Evolutionary conservation across 2,329 filamentous ascomycete species (phyloP).

Genomic region (Nemania abortiva): DNA sequence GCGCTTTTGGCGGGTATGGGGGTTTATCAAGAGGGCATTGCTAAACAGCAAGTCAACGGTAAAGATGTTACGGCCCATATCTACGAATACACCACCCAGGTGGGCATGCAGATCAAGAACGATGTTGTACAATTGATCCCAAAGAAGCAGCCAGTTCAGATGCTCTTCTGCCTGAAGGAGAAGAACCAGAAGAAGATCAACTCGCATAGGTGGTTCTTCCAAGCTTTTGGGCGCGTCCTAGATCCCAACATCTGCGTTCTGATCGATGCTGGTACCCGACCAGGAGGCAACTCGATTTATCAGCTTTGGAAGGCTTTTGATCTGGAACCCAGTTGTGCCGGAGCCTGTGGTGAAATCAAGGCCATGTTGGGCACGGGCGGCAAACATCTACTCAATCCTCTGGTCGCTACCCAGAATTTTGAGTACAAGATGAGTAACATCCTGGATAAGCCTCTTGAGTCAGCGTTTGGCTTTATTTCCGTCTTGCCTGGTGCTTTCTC

Average conservation of each 20-base stretch:
- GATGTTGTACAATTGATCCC: conserved; percentile 86
- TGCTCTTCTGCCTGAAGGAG: conserved; percentile 98
- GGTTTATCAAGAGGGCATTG: conserved; percentile 98
- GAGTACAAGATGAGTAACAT: conserved; percentile 99
- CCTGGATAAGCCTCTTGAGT: conserved; percentile 95
- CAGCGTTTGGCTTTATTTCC: conserved; percentile 97
- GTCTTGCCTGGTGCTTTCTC: conserved; percentile 94
- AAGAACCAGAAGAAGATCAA: conserved; percentile 99
- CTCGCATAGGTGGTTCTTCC: conserved; percentile 99
- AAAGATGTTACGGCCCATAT: conserved; percentile 98
- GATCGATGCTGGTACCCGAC: conserved; percentile 94
- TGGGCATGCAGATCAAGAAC: conserved; percentile 89
- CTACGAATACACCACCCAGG: conserved; percentile 93
- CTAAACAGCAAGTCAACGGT: conserved; percentile 96
- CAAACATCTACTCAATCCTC: conserved; percentile 86
- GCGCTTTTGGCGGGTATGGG: conserved; percentile 92
- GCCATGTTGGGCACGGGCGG: conserved; percentile 92
- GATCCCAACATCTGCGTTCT: conserved; percentile 97
- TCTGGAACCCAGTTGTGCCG: conserved; percentile 95
- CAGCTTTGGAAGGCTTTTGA: conserved; percentile 99
- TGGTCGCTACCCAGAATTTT: conserved; percentile 98
- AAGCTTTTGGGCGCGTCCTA: conserved; percentile 90
- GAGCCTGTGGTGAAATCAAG: conserved; percentile 97
- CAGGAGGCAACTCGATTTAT: conserved; percentile 94
- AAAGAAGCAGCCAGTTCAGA: conserved; percentile 90